These are phyloP conservation scores for Physcomitrellopsis africana DNA, from an alignment of 225 moss, liverwort and hornwort genomes.

Conservation along the genomic window DNA sequence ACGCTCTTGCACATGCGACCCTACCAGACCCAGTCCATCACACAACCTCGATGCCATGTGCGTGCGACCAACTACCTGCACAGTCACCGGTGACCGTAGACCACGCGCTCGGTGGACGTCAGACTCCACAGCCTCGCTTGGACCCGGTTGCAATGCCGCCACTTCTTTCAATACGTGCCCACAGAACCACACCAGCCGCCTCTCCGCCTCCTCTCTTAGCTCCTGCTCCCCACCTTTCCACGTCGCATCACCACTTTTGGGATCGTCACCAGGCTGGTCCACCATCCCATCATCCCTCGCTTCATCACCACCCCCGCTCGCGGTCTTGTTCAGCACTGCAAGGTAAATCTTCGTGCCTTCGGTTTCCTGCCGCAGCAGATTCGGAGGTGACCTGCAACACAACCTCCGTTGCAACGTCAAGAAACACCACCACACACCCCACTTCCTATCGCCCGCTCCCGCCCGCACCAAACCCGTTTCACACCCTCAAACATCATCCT, in stretches of 20 bases:
- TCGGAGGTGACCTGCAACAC: too few species aligned
- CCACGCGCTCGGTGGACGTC: constrained; percentile 84
- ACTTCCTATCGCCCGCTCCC: not conserved
- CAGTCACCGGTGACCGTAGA: constrained; percentile 87
- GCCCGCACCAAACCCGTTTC: not conserved
- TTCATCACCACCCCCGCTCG: constrained; percentile 42
- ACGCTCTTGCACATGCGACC: not conserved
- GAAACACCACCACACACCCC: constrained; percentile 6
- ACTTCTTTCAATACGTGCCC: constrained; percentile 93
- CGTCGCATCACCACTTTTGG: constrained; percentile 40
- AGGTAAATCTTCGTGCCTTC: too few species aligned
- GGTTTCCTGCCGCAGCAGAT: too few species aligned
- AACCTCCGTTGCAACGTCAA: constrained; percentile 15
- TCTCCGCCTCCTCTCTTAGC: constrained; percentile 86
- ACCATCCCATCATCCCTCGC: constrained; percentile 31
- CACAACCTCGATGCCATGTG: not conserved
- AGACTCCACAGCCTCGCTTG: constrained; percentile 81
- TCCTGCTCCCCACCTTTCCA: constrained; percentile 67
- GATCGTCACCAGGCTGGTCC: constrained; percentile 21
- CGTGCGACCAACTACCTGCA: constrained; percentile 58
- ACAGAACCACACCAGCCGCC: constrained; percentile 84
- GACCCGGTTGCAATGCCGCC: constrained; percentile 75
- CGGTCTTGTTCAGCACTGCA: too few species aligned
- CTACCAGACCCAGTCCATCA: not conserved
- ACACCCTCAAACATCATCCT: not conserved